Evolutionary conservation across 2,329 filamentous ascomycete genomes (phyloP), one percentile per base, ranked within the genome.

Genomic region (Cercospora zeina): DNA sequence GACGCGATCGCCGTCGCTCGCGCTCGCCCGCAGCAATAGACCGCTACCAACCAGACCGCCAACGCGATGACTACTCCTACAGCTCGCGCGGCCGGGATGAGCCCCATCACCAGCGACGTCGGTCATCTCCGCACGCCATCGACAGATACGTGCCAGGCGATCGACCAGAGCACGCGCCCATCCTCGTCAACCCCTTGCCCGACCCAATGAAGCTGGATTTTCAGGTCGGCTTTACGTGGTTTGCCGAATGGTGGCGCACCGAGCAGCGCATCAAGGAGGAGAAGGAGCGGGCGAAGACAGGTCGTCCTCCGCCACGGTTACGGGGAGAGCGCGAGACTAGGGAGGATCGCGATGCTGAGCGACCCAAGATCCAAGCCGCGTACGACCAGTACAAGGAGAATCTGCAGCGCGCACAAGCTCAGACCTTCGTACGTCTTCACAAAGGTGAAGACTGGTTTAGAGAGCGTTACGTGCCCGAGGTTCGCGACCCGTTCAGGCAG

Each of bases 401-500:
- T 62, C 77, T 87, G 10, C 85, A 87, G 68, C 78, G 86, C 36
- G 53, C 65, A 33, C 73, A 74, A 61, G 93, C 95, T 0, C 87
- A 92, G 67, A 82, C 85, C 1, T 99, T 99, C 74, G 95, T 99
- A 45, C 86, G 89, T 54, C 89, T 92, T 70, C 95, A 99, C 77
- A 96, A 96, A 75, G 87, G 87, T 47, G 95, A 99, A 75, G 93
- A 99, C 74, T 99, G 95, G 95, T 99, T 99, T 79, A 91, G 89
- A 70, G 95, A 99, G 77, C 88, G 91, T 74, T 99, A 99, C 71
- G 88, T 96, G 31, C 85, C 91, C 0, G 91, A 95, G 68, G 86
- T 93, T 59, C 84, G 90, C 57, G 88, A 93, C 67, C 82, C 84
- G 1, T 86, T 97, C 71, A 87, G 89, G 60, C 80, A 81, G 63